Percentiles rank a stretch among this genome's conserved stretches.
Evolutionary conservation across 495 filamentous ascomycete genomes (phyloP).

Genomic region (Penicillium egyptiacum): DNA sequence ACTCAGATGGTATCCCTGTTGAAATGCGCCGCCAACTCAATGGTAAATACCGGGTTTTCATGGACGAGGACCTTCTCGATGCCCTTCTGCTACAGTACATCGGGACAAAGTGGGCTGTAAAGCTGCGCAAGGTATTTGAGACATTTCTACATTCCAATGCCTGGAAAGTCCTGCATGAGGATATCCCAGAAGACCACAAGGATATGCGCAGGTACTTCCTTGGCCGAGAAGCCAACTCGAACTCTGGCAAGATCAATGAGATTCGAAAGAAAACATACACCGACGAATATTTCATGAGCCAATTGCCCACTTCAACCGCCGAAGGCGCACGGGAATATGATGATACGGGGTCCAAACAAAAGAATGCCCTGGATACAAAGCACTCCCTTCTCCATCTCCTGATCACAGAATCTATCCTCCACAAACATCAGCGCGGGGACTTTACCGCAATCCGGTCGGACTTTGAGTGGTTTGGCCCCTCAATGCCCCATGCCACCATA

Average conservation of each 20-base stretch:
- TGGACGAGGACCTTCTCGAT: slow-evolving; percentile 68
- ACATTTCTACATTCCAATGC: slow-evolving; percentile 33
- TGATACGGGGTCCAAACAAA: slow-evolving; percentile 22
- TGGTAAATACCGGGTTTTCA: slow-evolving; percentile 59
- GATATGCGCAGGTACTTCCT: slow-evolving; percentile 53
- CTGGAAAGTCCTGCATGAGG: slow-evolving; percentile 37
- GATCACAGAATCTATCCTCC: slow-evolving; percentile 62
- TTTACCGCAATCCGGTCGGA: slow-evolving; percentile 62
- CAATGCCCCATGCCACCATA: slow-evolving; percentile 61
- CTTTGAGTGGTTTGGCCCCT: slow-evolving; percentile 62
- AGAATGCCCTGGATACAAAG: slow-evolving; percentile 53
- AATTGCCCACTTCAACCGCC: slow-evolving; percentile 34
- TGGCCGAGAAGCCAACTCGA: slow-evolving; percentile 19
- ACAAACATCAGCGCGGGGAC: slow-evolving; percentile 54
- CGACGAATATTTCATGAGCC: slow-evolving; percentile 56
- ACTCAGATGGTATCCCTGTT: slow-evolving; percentile 48
- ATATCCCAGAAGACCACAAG: slow-evolving; percentile 45
- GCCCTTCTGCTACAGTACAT: slow-evolving; percentile 65
- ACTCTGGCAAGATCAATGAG: slow-evolving; percentile 29
- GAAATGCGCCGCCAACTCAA: slow-evolving; percentile 64
- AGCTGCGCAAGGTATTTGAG: slow-evolving; percentile 48
- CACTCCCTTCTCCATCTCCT: slow-evolving; percentile 61
- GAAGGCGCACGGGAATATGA: slow-evolving; percentile 34
- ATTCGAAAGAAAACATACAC: slow-evolving; percentile 43
- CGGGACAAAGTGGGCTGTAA: slow-evolving; percentile 59